Conservation (phyloP, 345 rosid species). For the Mallotus nudiflorus region DNA sequence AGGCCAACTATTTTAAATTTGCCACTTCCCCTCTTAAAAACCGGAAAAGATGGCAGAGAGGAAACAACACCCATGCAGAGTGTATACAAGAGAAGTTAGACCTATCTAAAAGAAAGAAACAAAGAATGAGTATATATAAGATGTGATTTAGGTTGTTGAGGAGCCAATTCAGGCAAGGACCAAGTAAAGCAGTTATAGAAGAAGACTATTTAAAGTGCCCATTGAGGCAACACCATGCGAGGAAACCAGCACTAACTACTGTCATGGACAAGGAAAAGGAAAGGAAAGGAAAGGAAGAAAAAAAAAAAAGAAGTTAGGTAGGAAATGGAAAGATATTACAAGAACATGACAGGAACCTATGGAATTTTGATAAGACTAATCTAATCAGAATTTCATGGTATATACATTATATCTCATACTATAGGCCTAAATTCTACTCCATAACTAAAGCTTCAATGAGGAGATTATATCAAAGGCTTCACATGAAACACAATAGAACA, state of each 20-base stretch:
- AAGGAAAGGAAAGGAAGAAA: neutral
- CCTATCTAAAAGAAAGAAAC: conserved; percentile 22
- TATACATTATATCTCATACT: conserved; percentile 34
- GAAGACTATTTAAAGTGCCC: conserved; percentile 15
- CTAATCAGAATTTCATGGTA: conserved; percentile 34
- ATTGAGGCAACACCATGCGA: conserved; percentile 15
- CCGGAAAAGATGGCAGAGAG: conserved; percentile 50
- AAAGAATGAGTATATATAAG: conserved; percentile 24
- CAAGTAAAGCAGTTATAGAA: conserved; percentile 4
- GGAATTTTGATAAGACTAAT: conserved; percentile 10
- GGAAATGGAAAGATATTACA: conserved; percentile 1
- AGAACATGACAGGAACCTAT: conserved; percentile 28
- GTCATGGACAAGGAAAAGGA: conserved; percentile 10
- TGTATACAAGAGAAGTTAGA: conserved; percentile 18
- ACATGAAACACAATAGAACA: neutral
- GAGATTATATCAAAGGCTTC: conserved; percentile 11
- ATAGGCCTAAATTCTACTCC: conserved; percentile 19
- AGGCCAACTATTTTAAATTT: conserved; percentile 33
- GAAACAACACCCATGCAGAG: conserved; percentile 29
- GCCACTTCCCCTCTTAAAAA: conserved; percentile 71
- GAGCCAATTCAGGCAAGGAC: conserved; percentile 20
- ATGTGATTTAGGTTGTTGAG: conserved; percentile 28
- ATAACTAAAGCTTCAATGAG: conserved; percentile 3
- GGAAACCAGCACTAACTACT: conserved; percentile 16
- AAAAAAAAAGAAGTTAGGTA: conserved; percentile 18